Percentiles rank a stretch among this genome's conserved stretches.
These are phyloP conservation scores for Tritrichomonas foetus DNA, from an alignment of 208 protist genomes.

Conservation along the genomic window DNA sequence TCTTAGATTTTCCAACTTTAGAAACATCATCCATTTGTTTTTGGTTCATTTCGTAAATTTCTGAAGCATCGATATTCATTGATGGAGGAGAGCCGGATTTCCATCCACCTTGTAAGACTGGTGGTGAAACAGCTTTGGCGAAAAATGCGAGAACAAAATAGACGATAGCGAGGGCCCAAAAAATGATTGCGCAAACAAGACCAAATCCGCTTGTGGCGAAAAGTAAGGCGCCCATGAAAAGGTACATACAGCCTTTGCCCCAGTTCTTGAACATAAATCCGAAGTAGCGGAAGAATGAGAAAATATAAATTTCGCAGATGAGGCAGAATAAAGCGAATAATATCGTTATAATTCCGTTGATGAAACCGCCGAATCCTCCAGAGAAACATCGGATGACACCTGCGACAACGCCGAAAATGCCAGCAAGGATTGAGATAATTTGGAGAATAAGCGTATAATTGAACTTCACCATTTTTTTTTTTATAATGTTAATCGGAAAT, in stretches of 20 bases:
- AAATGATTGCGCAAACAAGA: neutral
- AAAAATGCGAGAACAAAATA: neutral
- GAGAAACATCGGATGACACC: neutral
- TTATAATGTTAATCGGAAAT: too few relatives aligned
- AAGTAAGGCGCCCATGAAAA: neutral
- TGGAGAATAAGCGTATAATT: too few relatives aligned
- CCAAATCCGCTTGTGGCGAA: neutral
- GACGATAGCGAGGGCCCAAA: neutral
- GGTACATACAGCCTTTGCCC: neutral
- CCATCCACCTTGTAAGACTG: too few relatives aligned
- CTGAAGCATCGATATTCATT: too few relatives aligned
- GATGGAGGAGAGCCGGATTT: too few relatives aligned
- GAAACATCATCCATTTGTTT: too few relatives aligned
- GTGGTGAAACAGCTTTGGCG: too few relatives aligned
- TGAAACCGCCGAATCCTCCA: neutral
- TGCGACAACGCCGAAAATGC: neutral
- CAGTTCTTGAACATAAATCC: neutral
- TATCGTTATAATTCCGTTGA: too few relatives aligned
- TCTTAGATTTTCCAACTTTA: too few relatives aligned
- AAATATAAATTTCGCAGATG: neutral
- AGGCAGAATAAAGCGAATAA: too few relatives aligned
- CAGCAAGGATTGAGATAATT: neutral
- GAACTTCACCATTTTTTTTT: too few relatives aligned
- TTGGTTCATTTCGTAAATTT: too few relatives aligned
- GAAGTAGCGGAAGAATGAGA: neutral